Conservation (phyloP, 177 flowering plant genomes). For the Telopea speciosissima region DNA sequence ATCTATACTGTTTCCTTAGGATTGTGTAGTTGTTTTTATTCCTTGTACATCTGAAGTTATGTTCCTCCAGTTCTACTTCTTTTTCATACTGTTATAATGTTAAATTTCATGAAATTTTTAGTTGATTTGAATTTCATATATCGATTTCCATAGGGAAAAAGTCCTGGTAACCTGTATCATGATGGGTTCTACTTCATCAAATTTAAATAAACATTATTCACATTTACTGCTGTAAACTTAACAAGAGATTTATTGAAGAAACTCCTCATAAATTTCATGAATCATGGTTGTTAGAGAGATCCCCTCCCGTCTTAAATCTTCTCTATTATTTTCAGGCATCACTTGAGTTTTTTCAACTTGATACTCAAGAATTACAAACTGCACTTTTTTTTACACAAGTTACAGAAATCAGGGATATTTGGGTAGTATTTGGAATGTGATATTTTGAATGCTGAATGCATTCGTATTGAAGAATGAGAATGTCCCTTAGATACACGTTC, state of each 20-base stretch:
- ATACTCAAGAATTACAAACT: constrained; percentile 26
- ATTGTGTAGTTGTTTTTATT: not conserved
- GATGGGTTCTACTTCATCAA: not conserved
- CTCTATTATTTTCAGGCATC: too few species aligned
- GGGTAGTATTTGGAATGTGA: too few species aligned
- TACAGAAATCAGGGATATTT: too few species aligned
- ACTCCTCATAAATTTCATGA: too few species aligned
- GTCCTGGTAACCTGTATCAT: not conserved
- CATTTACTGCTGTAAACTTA: not conserved
- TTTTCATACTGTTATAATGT: too few species aligned
- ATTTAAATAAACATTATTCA: too few species aligned
- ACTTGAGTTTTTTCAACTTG: too few species aligned
- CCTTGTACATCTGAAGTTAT: not conserved
- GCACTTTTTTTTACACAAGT: constrained; percentile 26
- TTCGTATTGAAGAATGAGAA: too few species aligned
- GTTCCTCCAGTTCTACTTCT: not conserved
- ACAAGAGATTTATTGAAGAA: not conserved
- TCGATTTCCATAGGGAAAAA: not conserved
- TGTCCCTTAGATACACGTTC: too few species aligned
- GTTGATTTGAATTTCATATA: not conserved
- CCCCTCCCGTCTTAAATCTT: too few species aligned
- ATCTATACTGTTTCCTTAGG: not conserved
- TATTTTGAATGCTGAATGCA: too few species aligned
- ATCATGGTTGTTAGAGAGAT: too few species aligned
- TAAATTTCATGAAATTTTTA: not conserved